A percentile compares a stretch with the other conserved stretches of the same genome.
phyloP scores from a whole-genome alignment of 2,329 filamentous ascomycete species.

The Diplodia mutila region DNA sequence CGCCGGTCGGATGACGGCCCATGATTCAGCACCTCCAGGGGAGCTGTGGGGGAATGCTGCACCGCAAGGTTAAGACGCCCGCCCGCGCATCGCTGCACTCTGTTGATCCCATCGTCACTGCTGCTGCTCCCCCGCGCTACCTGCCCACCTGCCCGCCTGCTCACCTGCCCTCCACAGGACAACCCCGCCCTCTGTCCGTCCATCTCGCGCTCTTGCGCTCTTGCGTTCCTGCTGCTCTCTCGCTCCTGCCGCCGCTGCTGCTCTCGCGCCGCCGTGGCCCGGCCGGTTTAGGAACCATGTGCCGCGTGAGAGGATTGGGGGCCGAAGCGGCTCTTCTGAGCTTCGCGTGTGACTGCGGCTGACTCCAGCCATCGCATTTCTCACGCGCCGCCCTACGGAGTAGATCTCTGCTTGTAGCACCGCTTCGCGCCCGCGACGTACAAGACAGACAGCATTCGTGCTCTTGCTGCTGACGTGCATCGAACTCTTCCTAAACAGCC shows the following conservation, averaged over 20 bases:
- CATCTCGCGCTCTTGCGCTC: conserved; percentile 9
- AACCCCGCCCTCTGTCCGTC: background rate
- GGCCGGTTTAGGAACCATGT: background rate
- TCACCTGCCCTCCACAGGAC: conserved; percentile 31
- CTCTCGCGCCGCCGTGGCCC: background rate
- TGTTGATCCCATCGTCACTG: conserved; percentile 33
- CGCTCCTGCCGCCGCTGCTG: background rate
- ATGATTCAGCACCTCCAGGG: conserved; percentile 2
- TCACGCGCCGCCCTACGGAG: conserved; percentile 4
- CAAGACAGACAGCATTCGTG: background rate
- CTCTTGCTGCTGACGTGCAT: conserved; percentile 23
- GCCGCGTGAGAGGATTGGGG: conserved; percentile 14
- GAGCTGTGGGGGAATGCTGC: conserved; percentile 1
- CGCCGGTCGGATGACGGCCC: conserved; percentile 5
- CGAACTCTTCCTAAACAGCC: background rate
- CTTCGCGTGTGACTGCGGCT: conserved; percentile 16
- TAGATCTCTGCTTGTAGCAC: conserved; percentile 17
- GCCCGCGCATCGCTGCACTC: conserved; percentile 26
- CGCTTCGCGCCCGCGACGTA: background rate
- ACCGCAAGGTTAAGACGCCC: conserved; percentile 1
- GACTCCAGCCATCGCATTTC: conserved; percentile 25
- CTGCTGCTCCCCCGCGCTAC: conserved; percentile 39
- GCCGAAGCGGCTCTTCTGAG: conserved; percentile 8
- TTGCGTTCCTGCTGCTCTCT: background rate
- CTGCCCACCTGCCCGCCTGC: too few relatives aligned